phyloP scores from a whole-genome alignment of 2,329 filamentous ascomycete species.

The Diaporthe australafricana region DNA sequence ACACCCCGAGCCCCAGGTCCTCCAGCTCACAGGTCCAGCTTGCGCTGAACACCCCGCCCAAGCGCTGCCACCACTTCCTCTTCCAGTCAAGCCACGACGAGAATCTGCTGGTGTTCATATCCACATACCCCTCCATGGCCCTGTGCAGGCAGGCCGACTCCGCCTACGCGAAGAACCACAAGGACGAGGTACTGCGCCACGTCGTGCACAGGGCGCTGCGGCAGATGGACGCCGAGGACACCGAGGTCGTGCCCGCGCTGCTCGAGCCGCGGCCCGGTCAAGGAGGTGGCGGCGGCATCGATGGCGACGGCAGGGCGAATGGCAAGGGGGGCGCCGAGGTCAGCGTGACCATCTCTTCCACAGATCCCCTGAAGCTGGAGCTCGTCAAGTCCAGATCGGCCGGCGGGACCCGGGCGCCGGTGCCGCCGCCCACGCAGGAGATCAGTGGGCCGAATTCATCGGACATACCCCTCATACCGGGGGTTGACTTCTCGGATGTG shows the following conservation, averaged over 20 bases:
- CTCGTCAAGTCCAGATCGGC: slow-evolving; percentile 31
- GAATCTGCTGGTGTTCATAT: slow-evolving; percentile 34
- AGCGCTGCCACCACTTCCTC: slow-evolving; percentile 35
- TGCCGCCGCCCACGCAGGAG: slow-evolving; percentile 31
- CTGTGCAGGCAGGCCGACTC: slow-evolving; percentile 36
- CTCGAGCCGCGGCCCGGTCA: background rate
- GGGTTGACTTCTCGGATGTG: background rate
- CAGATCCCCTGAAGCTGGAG: slow-evolving; percentile 29
- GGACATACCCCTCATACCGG: slow-evolving; percentile 16
- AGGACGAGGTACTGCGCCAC: slow-evolving; percentile 20
- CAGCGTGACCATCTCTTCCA: slow-evolving; percentile 28
- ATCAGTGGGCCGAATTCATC: slow-evolving; percentile 33
- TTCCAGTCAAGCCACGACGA: slow-evolving; percentile 26
- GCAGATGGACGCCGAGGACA: slow-evolving; percentile 35
- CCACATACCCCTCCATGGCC: slow-evolving; percentile 35
- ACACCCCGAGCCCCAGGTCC: slow-evolving; percentile 25
- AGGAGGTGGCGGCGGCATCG: background rate
- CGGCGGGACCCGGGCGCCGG: slow-evolving; percentile 6
- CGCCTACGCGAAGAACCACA: slow-evolving; percentile 31
- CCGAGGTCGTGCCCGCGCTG: slow-evolving; percentile 31
- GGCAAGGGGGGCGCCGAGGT: background rate
- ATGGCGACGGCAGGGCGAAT: background rate
- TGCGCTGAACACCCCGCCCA: slow-evolving; percentile 25
- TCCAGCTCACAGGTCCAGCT: slow-evolving; percentile 16
- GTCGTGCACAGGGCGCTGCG: slow-evolving; percentile 26